Percentiles rank a stretch among this genome's conserved stretches.
Evolutionary conservation across 257 asterid genomes (phyloP).

Genomic region (Knoxia roxburghii): DNA sequence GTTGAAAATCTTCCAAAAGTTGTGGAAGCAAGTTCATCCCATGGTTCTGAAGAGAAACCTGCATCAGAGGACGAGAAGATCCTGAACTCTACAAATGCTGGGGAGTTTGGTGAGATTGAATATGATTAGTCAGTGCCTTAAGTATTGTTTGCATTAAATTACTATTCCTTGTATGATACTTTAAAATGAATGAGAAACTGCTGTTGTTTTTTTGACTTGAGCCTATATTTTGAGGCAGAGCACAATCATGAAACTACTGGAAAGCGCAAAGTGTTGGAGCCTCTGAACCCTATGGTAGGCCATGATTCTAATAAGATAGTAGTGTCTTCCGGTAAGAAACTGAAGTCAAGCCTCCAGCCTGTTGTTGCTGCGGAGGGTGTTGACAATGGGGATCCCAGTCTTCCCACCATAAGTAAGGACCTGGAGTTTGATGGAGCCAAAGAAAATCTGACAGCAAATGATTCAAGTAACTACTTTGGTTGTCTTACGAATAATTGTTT

Average conservation of each 20-base stretch:
- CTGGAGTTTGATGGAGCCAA: constrained; percentile 26
- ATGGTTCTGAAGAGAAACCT: constrained; percentile 25
- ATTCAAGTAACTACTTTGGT: constrained; percentile 17
- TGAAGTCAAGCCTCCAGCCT: constrained; percentile 36
- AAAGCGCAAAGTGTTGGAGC: constrained; percentile 30
- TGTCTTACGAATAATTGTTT: constrained; percentile 19
- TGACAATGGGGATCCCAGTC: constrained; percentile 20
- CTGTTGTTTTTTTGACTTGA: neutral
- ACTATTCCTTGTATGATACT: constrained; percentile 8
- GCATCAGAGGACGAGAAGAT: constrained; percentile 26
- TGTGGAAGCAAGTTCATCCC: constrained; percentile 28
- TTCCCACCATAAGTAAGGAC: constrained; percentile 21
- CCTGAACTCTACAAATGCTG: constrained; percentile 22
- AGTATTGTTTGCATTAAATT: constrained; percentile 3
- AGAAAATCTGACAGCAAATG: constrained; percentile 25
- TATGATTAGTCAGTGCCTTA: neutral
- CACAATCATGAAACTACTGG: constrained; percentile 34
- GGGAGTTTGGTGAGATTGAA: constrained; percentile 33
- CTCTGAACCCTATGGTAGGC: constrained; percentile 23
- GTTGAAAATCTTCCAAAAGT: constrained; percentile 28
- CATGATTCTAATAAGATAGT: constrained; percentile 30
- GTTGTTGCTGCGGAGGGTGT: constrained; percentile 19
- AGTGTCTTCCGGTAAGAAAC: constrained; percentile 44
- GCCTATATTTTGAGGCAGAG: constrained; percentile 28
- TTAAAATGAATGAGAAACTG: neutral